Evolutionary conservation across 2,329 filamentous ascomycete species (phyloP).

Genomic region (Colletotrichum acutatum): DNA sequence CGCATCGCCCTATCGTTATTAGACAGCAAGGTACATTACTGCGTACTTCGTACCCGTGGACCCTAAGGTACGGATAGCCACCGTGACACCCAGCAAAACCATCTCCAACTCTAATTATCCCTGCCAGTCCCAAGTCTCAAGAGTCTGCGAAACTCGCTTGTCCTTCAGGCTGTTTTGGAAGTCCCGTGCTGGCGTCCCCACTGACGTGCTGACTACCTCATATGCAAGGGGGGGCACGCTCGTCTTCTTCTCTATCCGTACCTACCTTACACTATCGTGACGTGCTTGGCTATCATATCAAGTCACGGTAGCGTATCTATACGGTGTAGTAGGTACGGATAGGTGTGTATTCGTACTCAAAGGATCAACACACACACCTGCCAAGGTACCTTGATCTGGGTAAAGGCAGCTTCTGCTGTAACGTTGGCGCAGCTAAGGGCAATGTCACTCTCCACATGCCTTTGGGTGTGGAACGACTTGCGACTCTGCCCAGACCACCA

Average conservation of each 20-base stretch:
- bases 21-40: not conserved
- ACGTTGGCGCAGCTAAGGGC: slow-evolving; percentile 10
- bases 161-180: slow-evolving; percentile 49
- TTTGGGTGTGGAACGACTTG: not conserved
- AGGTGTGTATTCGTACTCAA: not conserved
- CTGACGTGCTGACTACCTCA: slow-evolving; percentile 6
- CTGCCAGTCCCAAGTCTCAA: slow-evolving; percentile 37
- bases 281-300: no score
- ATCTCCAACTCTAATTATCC: slow-evolving; percentile 35
- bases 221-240: slow-evolving; percentile 1
- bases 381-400: slow-evolving; percentile 3
- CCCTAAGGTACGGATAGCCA: not conserved
- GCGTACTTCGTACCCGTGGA: no score
- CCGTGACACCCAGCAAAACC: not conserved
- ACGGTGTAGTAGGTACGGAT: no score
- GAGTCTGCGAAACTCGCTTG: slow-evolving; percentile 52
- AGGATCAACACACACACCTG: not conserved
- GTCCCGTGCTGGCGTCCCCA: slow-evolving; percentile 31
- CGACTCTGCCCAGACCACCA: slow-evolving; percentile 18
- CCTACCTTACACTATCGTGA: no score
- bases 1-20: not conserved
- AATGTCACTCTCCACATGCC: slow-evolving; percentile 1
- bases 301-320: no score
- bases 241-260: not conserved
- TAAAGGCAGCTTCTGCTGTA: slow-evolving; percentile 20